These are phyloP conservation scores for Diaporthe eres DNA, from an alignment of 2,329 filamentous ascomycete species.

Conservation along the genomic window DNA sequence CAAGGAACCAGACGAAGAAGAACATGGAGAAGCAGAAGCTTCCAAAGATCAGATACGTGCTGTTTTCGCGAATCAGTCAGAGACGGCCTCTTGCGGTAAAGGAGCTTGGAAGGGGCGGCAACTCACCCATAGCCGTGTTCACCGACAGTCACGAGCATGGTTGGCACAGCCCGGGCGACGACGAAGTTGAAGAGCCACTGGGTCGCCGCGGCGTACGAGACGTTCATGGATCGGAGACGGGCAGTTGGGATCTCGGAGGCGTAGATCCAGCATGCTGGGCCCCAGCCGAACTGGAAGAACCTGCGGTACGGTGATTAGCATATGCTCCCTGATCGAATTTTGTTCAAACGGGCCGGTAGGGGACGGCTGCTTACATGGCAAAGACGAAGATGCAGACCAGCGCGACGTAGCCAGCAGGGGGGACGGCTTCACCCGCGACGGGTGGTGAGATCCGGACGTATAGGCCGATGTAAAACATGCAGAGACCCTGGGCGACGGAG, in stretches of 20 bases:
- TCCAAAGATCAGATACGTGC: constrained; percentile 75
- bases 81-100: background rate
- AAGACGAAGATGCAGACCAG: constrained; percentile 75
- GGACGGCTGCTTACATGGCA: constrained; percentile 54
- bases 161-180: constrained; percentile 71
- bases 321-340: background rate
- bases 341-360: no score
- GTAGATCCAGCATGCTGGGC: constrained; percentile 75
- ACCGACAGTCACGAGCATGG: constrained; percentile 66
- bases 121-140: constrained; percentile 54
- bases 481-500: constrained; percentile 47
- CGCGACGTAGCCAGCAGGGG: constrained; percentile 65
- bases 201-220: constrained; percentile 72
- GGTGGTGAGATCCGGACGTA: constrained; percentile 66
- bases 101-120: no score
- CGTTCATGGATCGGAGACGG: constrained; percentile 70
- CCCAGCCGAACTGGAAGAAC: constrained; percentile 75
- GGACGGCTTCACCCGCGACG: constrained; percentile 52
- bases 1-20: constrained; percentile 73
- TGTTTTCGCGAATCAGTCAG: constrained; percentile 34
- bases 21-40: constrained; percentile 75
- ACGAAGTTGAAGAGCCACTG: constrained; percentile 78
- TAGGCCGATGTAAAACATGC: constrained; percentile 74
- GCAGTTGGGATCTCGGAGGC: constrained; percentile 74
- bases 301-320: background rate